Evolutionary conservation across 768 basidiomycete species (phyloP).

Genomic region (Pleurotus ostreatus): DNA sequence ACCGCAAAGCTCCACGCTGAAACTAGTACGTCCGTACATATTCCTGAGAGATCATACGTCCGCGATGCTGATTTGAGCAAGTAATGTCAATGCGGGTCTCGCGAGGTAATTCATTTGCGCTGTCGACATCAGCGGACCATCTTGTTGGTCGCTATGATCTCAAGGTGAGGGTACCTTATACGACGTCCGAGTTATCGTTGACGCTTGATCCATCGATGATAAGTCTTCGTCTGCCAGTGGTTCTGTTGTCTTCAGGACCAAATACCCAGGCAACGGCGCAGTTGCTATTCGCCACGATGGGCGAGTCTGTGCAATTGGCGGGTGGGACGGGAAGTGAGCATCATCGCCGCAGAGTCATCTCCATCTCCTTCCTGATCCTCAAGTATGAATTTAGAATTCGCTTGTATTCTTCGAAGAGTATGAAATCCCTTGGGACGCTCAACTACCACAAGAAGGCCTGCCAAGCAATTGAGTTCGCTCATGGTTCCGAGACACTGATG

Average conservation of each 20-base stretch:
- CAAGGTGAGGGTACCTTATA: constrained; percentile 28
- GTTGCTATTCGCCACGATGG: constrained; percentile 76
- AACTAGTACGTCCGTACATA: constrained; percentile 45
- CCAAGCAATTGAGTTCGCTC: constrained; percentile 72
- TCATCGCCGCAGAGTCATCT: neutral
- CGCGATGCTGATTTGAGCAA: constrained; percentile 19
- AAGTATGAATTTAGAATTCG: constrained; percentile 51
- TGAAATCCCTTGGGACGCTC: constrained; percentile 83
- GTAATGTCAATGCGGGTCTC: constrained; percentile 88
- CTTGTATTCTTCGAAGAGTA: constrained; percentile 73
- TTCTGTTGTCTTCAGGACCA: constrained; percentile 38
- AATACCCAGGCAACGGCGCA: constrained; percentile 74
- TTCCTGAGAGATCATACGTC: neutral
- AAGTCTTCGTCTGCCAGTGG: neutral
- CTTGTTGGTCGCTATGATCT: constrained; percentile 64
- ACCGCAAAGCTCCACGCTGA: constrained; percentile 63
- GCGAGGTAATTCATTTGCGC: constrained; percentile 48
- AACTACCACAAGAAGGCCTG: constrained; percentile 77
- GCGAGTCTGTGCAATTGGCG: constrained; percentile 80
- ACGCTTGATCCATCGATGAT: neutral
- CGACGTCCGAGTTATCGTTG: neutral
- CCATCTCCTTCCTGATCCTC: neutral
- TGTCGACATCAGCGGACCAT: constrained; percentile 87
- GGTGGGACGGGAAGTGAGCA: constrained; percentile 91
- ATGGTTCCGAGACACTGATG: constrained; percentile 14